Evolutionary conservation across 2,329 filamentous ascomycete species (phyloP), one percentile per base, ranked within the genome.

Genomic region (Amauroascus verrucosus): DNA sequence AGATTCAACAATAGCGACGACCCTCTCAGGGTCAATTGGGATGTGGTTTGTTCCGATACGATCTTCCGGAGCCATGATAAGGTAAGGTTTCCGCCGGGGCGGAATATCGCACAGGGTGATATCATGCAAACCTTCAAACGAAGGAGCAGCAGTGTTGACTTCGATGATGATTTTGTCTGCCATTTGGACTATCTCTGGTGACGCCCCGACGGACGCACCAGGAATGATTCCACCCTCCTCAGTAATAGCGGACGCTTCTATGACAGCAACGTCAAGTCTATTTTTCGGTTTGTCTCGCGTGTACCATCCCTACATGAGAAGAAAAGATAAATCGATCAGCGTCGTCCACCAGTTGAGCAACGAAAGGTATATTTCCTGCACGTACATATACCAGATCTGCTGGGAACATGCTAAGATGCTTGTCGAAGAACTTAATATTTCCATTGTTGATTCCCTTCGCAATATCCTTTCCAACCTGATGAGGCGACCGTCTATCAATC

Each of bases 141-240:
- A 88, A 4, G 88, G 88, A 48, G 86, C 80, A 1, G 88, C 76
- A 0, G 89, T 95, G 75, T 95, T 95, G 71, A 95, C 85, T 73
- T 95, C 88, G 64, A 95, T 87, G 64, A 95, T 88, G 71, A 95
- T 78, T 75, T 95, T 95, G 67, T 95, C 87, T 49, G 88, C 87
- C 81, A 94, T 88, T 71, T 95, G 88, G 47, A 95, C 78, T 51
- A 95, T 77, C 69, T 95, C 88, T 3, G 88, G 88, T 2, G 84
- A 86, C 11, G 88, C 88, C 52, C 88, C 88, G 24, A 95, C 87
- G 8, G 84, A 88, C 32, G 88, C 88, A 60, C 89, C 88, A 3
- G 86, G 88, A 41, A 95, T 85, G 62, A 95, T 90, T 60, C 88
- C 89, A 58, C 88, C 89, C 65, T 94, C 86, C 64, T 90, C 85